These are phyloP conservation scores for Coix lacrymajobi DNA, from an alignment of 176 grass and related monocot genomes.

Conservation along the genomic window DNA sequence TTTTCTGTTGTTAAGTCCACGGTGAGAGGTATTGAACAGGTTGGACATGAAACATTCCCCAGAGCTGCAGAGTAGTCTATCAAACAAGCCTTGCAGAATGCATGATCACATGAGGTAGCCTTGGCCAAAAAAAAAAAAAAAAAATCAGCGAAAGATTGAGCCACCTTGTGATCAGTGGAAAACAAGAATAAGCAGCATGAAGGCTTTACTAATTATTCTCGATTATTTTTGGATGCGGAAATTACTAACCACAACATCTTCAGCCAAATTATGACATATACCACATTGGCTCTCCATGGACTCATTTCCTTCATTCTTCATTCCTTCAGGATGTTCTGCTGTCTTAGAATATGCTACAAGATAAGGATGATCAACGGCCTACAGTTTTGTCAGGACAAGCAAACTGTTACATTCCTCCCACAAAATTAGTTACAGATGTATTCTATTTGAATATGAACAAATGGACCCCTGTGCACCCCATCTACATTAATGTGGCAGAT, in stretches of 20 bases:
- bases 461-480: background rate
- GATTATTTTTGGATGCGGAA: background rate
- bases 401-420: constrained; percentile 29
- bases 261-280: constrained; percentile 58
- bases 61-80: constrained; percentile 66
- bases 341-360: constrained; percentile 89
- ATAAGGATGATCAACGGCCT: constrained; percentile 97
- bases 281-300: constrained; percentile 49
- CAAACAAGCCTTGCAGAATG: constrained; percentile 89
- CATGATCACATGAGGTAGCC: constrained; percentile 88
- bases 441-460: constrained; percentile 17
- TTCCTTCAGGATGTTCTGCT: constrained; percentile 30
- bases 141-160: background rate
- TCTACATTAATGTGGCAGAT: background rate
- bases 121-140: constrained; percentile 29
- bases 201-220: background rate
- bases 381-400: constrained; percentile 13
- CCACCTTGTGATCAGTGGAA: background rate
- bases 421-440: background rate
- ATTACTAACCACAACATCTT: constrained; percentile 75
- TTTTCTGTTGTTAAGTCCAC: constrained; percentile 62
- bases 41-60: constrained; percentile 66
- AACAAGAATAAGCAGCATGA: constrained; percentile 5
- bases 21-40: constrained; percentile 77
- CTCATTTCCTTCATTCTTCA: constrained; percentile 31